Base-by-base conservation (phyloP, 768 basidiomycete species). In the Lepiota venenata region DNA sequence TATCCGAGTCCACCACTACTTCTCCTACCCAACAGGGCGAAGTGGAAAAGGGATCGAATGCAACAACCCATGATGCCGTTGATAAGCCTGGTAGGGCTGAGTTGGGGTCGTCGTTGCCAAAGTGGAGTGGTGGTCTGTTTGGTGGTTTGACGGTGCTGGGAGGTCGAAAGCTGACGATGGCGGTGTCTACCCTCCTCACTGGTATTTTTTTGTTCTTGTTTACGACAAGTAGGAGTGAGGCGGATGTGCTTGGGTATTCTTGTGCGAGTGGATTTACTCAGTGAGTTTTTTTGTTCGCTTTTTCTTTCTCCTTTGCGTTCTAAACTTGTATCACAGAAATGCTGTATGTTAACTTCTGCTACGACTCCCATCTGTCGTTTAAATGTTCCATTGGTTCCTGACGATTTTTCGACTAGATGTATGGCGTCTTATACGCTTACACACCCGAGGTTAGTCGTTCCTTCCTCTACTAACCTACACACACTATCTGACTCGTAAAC, bases 401-500 rank as follows among this genome's bases (percentile, higher is more conserved):
- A 52, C 51, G 25, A 22, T 2, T 25, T 40, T 48, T 29, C 46
- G 9, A 37, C 35, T n/a, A 69, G 74, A 76, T 79, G 77, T 80
- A 80, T 56, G 80, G 78, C 9, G 72, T 81, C 9, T 67, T 81
- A 14, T 83, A 76, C 50, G 80, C 80, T 1, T 82, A 81, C 58
- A 83, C 82, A 8, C 82, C 82, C 1, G 81, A 83, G 60, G 77
- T 69, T 27, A 27, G 63, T 58, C 37, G 18, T 5, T 25, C 25
- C 25, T 5, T 25, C 5, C 40, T 18, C 18, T n/a, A 20, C 39
- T 2, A 4, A 32, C 32, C 32, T 32, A 21, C 10, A 41, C 18
- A 12, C 3, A 8, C 25, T 5, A 2, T 5, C 25, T 5, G 2
- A 2, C 25, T 25, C 25, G n/a, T n/a, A 25, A 25, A 25, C 25